Conservation (phyloP, 2,329 filamentous ascomycete genomes). For the Cryphonectria japonica region DNA sequence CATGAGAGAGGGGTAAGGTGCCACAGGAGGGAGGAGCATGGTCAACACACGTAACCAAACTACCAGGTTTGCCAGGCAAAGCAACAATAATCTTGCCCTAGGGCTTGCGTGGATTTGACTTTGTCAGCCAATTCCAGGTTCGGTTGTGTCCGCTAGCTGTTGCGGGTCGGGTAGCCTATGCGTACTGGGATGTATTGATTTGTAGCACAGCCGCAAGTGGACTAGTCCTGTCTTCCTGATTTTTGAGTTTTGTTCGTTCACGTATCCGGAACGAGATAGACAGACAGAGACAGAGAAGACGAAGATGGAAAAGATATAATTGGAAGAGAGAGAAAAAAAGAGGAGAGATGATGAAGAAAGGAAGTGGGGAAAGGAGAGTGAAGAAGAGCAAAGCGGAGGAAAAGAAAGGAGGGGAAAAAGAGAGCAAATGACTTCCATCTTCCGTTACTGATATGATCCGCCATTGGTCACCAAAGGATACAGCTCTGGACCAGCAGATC, state of each 20-base stretch:
- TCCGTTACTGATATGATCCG: not conserved
- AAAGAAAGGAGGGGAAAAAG: not conserved
- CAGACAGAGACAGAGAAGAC: no score
- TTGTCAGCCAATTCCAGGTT: not conserved
- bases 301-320: no score
- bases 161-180: not conserved
- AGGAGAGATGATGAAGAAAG: not conserved
- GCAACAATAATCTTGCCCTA: not conserved
- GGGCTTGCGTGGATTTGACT: not conserved
- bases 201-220: not conserved
- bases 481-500: not conserved
- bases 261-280: not conserved
- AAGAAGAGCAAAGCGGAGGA: not conserved
- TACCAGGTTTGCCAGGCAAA: no score
- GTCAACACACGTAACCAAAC: no score
- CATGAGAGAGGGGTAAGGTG: not conserved
- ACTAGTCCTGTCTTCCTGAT: not conserved
- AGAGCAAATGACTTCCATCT: not conserved
- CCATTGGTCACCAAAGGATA: not conserved
- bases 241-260: not conserved
- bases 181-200: not conserved
- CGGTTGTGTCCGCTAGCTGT: no score
- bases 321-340: no score
- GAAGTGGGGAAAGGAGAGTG: no score
- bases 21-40: not conserved